These are phyloP conservation scores for Iberis pinnata DNA, from an alignment of 345 rosid genomes.

Conservation along the genomic window DNA sequence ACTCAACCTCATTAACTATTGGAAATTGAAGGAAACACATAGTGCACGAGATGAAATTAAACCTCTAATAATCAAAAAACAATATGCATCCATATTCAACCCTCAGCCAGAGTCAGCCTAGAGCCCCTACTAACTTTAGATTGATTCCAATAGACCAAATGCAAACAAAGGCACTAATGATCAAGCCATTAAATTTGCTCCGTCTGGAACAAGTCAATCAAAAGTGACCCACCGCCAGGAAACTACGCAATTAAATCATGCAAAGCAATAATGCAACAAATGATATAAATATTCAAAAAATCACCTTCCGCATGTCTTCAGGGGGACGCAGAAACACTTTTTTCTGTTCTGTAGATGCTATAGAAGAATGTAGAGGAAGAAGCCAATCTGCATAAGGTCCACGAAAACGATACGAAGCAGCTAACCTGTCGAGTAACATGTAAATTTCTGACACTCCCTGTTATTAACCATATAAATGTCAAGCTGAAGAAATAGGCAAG, in stretches of 20 bases:
- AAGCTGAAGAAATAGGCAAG: slow-evolving; percentile 10
- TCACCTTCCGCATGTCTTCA: slow-evolving; percentile 65
- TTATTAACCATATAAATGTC: slow-evolving; percentile 17
- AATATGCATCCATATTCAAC: slow-evolving; percentile 17
- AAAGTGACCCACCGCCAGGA: neutral
- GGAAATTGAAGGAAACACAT: neutral
- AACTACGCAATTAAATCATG: slow-evolving; percentile 6
- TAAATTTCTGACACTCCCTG: slow-evolving; percentile 84
- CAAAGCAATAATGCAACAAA: slow-evolving; percentile 11
- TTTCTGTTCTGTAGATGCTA: slow-evolving; percentile 66
- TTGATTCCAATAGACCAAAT: no score
- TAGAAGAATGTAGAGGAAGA: slow-evolving; percentile 82
- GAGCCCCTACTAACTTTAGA: neutral
- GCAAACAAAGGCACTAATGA: neutral
- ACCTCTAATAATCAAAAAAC: neutral
- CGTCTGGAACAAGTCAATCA: slow-evolving; percentile 2
- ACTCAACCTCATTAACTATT: neutral
- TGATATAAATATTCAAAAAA: slow-evolving; percentile 8
- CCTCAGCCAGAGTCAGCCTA: slow-evolving; percentile 3
- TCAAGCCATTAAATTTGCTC: neutral
- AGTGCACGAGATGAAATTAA: neutral
- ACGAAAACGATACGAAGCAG: slow-evolving; percentile 75
- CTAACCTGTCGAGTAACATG: slow-evolving; percentile 60
- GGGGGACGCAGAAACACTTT: slow-evolving; percentile 75
- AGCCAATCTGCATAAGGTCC: slow-evolving; percentile 80